Evolutionary conservation across 768 basidiomycete species (phyloP), one percentile per base, ranked within the genome.

Genomic region (Mycena sanguinolenta): DNA sequence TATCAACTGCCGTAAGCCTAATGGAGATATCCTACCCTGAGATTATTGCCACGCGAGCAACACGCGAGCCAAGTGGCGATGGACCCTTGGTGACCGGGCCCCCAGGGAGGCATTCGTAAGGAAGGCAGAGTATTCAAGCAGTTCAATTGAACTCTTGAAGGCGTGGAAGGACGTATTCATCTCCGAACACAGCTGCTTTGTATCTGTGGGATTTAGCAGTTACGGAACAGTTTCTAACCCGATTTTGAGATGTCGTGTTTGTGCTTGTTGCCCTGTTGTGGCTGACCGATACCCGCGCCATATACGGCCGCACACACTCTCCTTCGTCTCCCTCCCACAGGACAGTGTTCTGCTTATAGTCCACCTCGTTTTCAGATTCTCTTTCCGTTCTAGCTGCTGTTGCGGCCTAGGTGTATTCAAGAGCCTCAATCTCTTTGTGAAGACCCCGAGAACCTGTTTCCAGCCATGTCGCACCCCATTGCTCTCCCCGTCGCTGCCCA

Each of bases 381-480:
- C 32, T 34, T 10, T 34, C 32, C 4, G 4, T 34, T 10, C 32
- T 34, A 34, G 10, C 32, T 10, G 32, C 10, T 10, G 32, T 34
- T 34, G 32, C 32, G 32, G n/a, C 32, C 32, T 10, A 34, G 6
- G 32, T 10, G 32, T 34, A 10, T 34, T 34, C 32, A 34, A 34
- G 32, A 34, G 32, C 32, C 6, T 34, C 32, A 34, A 34, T 10
- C 4, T 5, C 32, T 34, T 34, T 34, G 32, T 34, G 32, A 34
- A 34, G 32, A 34, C 10, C 10, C 10, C 32, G 32, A 34, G 32
- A 34, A 34, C 6, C n/a, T n/a, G 32, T 34, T 34, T 34, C 32
- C 10, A 32, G 53, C 73, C 64, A 74, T 76, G 73, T 73, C 81
- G 16, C 82, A 86, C 66, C 85, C 86, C 73, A 86, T 87, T 75